Conservation (phyloP, 768 basidiomycete genomes). For the Amyloporia xantha region DNA sequence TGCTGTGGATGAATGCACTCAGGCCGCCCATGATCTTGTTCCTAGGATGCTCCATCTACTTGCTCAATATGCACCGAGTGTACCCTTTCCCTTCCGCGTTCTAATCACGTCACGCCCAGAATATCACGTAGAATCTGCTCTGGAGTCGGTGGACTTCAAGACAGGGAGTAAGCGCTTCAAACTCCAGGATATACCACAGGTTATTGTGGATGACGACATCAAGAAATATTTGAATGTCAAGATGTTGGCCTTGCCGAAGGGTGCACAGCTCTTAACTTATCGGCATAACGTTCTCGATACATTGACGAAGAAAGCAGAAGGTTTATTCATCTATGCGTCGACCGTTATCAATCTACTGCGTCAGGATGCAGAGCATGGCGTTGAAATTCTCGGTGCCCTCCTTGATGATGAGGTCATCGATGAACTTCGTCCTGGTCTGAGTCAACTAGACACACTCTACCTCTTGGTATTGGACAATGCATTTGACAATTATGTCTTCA, state of each 20-base stretch:
- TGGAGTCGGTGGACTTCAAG: not conserved
- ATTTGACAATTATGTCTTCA: not conserved
- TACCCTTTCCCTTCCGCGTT: not conserved
- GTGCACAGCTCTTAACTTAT: not conserved
- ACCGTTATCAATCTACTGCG: not conserved
- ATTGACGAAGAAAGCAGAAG: not conserved
- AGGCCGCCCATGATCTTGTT: not conserved
- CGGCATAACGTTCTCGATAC: not conserved
- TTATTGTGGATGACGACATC: conserved; percentile 1
- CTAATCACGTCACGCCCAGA: conserved; percentile 3
- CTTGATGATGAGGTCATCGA: not conserved
- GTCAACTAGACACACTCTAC: conserved; percentile 4
- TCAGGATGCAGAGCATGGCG: not conserved
- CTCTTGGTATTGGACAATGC: conserved; percentile 1
- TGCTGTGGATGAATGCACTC: conserved; percentile 30
- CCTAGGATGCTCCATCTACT: conserved; percentile 2
- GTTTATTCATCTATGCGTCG: conserved; percentile 3
- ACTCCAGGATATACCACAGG: not conserved
- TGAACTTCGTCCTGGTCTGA: too few relatives aligned
- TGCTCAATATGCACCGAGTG: not conserved
- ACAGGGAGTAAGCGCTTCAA: not conserved
- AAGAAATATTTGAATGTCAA: not conserved
- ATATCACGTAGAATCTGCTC: not conserved
- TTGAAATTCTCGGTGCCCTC: not conserved
- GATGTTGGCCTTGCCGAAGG: not conserved